These are phyloP conservation scores for Ceratobasidium papillatum DNA, from an alignment of 1,284 basidiomycete genomes.

Conservation along the genomic window DNA sequence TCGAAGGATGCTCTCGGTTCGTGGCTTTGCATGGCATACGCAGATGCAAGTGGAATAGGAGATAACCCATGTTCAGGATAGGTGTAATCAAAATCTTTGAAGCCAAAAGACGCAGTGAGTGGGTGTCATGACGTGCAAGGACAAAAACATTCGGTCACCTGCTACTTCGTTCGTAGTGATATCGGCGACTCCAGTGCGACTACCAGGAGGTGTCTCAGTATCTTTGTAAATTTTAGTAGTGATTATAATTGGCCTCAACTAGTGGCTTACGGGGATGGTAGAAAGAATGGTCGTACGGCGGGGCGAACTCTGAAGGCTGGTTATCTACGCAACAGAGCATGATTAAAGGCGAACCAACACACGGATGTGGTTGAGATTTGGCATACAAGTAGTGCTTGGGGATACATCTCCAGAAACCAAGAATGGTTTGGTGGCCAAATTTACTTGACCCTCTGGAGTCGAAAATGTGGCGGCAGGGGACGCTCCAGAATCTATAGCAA, in stretches of 20 bases:
- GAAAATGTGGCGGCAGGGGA: neutral
- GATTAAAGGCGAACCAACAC: neutral
- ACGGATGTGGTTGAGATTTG: neutral
- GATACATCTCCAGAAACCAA: neutral
- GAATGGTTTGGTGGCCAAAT: conserved; percentile 34
- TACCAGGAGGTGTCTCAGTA: neutral
- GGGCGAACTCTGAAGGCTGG: neutral
- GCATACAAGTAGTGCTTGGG: neutral
- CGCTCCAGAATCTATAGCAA: neutral
- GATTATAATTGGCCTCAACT: neutral
- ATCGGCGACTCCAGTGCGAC: neutral
- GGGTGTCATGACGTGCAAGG: neutral
- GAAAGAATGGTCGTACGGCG: neutral
- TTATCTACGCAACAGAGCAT: neutral
- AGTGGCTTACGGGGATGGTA: conserved; percentile 6
- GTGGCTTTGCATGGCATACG: neutral
- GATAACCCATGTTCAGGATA: neutral
- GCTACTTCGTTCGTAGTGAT: neutral
- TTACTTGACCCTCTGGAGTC: neutral
- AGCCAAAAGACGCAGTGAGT: too few species aligned
- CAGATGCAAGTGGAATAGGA: neutral
- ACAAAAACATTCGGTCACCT: neutral
- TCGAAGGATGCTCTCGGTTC: neutral
- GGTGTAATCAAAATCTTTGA: too few species aligned
- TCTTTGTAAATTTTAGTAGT: neutral